phyloP scores from a whole-genome alignment of 768 basidiomycete species.

The Asterophora parasitica region DNA sequence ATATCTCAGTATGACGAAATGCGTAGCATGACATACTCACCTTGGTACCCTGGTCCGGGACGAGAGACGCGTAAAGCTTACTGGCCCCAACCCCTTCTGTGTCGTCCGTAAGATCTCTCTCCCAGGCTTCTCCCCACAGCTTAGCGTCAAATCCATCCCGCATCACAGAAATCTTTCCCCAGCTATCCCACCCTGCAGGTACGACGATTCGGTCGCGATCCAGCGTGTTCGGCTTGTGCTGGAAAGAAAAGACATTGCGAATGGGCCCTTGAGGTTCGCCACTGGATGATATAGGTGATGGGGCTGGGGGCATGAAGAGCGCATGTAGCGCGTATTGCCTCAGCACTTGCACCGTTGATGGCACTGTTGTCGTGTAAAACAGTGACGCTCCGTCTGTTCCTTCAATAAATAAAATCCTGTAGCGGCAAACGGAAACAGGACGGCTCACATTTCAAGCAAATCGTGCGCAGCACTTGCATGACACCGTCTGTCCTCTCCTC shows the following conservation, averaged over 20 bases:
- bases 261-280: conserved; percentile 64
- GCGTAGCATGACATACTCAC: conserved; percentile 33
- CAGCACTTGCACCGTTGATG: conserved; percentile 67
- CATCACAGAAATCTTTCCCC: conserved; percentile 91
- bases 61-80: conserved; percentile 63
- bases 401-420: neutral
- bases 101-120: conserved; percentile 55
- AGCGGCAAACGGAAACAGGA: neutral
- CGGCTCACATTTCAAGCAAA: conserved; percentile 85
- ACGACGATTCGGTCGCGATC: conserved; percentile 91
- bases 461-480: conserved; percentile 91
- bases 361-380: conserved; percentile 86
- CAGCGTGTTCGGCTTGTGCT: conserved; percentile 82
- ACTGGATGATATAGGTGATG: conserved; percentile 55
- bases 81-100: conserved; percentile 57
- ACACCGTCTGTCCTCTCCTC: conserved; percentile 94
- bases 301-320: conserved; percentile 74
- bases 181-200: conserved; percentile 96
- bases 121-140: conserved; percentile 76
- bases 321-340: conserved; percentile 82
- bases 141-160: conserved; percentile 89
- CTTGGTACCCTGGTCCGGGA: conserved; percentile 72
- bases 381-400: conserved; percentile 82
- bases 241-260: conserved; percentile 83
- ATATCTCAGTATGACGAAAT: neutral